Evolutionary conservation across 768 basidiomycete genomes (phyloP).

Genomic region (Mycena vitilis): DNA sequence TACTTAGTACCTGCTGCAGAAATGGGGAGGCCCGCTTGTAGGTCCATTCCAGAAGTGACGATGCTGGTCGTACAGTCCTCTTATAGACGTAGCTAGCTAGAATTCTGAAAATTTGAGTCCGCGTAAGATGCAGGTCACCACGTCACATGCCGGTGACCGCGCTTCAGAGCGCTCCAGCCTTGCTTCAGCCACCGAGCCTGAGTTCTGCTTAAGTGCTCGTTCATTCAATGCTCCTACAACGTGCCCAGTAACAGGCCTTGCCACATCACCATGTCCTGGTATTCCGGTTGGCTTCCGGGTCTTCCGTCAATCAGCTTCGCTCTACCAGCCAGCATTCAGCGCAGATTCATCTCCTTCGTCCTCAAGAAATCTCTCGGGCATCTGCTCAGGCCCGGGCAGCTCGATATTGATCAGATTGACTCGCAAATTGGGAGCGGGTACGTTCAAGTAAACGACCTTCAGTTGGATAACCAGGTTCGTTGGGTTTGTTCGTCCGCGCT

Average conservation of each 20-base stretch:
- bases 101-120: too few relatives aligned
- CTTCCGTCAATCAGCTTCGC: slow-evolving; percentile 74
- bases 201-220: slow-evolving; percentile 6
- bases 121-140: too few relatives aligned
- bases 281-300: slow-evolving; percentile 68
- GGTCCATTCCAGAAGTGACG: not conserved
- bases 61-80: too few relatives aligned
- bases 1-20: slow-evolving; percentile 15
- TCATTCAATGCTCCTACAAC: slow-evolving; percentile 13
- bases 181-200: too few relatives aligned
- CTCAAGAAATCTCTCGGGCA: slow-evolving; percentile 87
- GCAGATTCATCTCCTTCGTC: slow-evolving; percentile 90
- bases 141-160: too few relatives aligned
- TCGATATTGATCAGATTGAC: slow-evolving; percentile 88
- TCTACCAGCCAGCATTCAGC: slow-evolving; percentile 81
- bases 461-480: slow-evolving; percentile 79
- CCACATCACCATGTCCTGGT: slow-evolving; percentile 61
- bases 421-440: slow-evolving; percentile 93
- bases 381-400: slow-evolving; percentile 88
- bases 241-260: slow-evolving; percentile 15
- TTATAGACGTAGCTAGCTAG: too few relatives aligned
- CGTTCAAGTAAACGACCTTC: slow-evolving; percentile 86
- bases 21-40: slow-evolving; percentile 21
- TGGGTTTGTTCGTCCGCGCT: slow-evolving; percentile 32
- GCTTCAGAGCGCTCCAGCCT: too few relatives aligned